Evolutionary conservation across 257 asterid genomes (phyloP).

Genomic region (Solanum chaucha): DNA sequence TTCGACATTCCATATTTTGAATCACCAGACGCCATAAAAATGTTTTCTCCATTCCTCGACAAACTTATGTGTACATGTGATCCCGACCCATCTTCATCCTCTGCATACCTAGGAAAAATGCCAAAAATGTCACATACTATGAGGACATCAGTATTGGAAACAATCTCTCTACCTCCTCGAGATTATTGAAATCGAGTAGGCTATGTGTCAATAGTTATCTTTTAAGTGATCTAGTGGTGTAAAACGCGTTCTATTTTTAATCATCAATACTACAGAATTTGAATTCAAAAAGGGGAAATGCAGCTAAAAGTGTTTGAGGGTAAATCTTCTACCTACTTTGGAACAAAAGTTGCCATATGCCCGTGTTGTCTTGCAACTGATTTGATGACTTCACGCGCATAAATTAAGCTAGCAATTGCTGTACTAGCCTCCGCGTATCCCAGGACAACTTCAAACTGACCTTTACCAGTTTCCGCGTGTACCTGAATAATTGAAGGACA

Average conservation of each 20-base stretch:
- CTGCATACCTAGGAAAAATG: conserved; percentile 36
- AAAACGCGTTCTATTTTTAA: neutral
- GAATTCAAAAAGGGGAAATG: neutral
- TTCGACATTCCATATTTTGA: conserved; percentile 57
- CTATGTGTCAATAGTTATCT: neutral
- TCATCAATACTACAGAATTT: neutral
- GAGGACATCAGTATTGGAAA: neutral
- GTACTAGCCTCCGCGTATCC: too few relatives aligned
- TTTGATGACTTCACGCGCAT: too few relatives aligned
- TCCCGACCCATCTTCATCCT: conserved; percentile 81
- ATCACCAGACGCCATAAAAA: conserved; percentile 49
- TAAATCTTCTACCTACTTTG: too few relatives aligned
- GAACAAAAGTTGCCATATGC: too few relatives aligned
- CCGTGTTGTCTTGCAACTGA: too few relatives aligned
- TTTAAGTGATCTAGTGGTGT: neutral
- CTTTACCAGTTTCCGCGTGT: too few relatives aligned
- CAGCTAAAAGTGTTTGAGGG: neutral
- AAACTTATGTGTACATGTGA: conserved; percentile 86
- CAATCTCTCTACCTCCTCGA: neutral
- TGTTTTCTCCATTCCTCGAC: conserved; percentile 60
- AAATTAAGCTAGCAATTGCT: too few relatives aligned
- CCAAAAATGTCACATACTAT: neutral
- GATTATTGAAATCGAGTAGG: neutral
- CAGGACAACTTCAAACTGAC: too few relatives aligned
- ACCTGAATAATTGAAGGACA: too few relatives aligned